Conservation (phyloP, 176 grass and related monocot species). For the Ampelocalamus luodianensis region DNA sequence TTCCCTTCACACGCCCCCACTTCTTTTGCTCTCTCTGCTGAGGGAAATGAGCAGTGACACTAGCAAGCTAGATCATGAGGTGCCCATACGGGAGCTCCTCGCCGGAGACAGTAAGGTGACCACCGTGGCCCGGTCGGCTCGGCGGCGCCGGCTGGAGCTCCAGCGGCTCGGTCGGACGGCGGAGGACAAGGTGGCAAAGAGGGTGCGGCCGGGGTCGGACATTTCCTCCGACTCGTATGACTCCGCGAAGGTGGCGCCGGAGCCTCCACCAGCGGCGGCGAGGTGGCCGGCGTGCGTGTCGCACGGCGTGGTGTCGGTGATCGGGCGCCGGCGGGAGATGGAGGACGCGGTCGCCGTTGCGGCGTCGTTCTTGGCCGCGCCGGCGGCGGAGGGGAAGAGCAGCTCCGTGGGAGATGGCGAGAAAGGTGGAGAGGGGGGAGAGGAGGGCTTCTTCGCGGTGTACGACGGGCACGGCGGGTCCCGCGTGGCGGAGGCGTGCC, state of each 20-base stretch:
- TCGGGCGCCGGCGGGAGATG: conserved; percentile 54
- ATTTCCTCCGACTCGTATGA: conserved; percentile 1
- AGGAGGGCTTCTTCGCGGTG: conserved; percentile 56
- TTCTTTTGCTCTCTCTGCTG: not conserved
- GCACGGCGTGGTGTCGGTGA: conserved; percentile 47
- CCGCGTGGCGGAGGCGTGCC: conserved; percentile 56
- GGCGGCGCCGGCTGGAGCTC: conserved; percentile 44
- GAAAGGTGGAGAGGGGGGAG: not conserved
- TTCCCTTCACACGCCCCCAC: too few relatives aligned
- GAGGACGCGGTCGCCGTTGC: conserved; percentile 59
- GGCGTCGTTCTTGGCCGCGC: conserved; percentile 1
- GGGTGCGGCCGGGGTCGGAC: not conserved
- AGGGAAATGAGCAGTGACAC: conserved; percentile 41
- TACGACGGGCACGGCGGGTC: conserved; percentile 67
- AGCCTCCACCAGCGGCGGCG: not conserved
- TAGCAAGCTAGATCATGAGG: conserved; percentile 18
- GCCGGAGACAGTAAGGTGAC: not conserved
- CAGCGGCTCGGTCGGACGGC: not conserved
- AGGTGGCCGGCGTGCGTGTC: conserved; percentile 32
- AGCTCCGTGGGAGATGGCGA: not conserved
- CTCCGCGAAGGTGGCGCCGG: conserved; percentile 25
- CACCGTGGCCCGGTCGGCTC: not conserved
- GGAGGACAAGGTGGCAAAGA: conserved; percentile 29
- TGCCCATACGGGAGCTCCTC: not conserved
- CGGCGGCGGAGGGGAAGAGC: not conserved